phyloP scores from a whole-genome alignment of 768 basidiomycete genomes.

The Termitomyces sp. region DNA sequence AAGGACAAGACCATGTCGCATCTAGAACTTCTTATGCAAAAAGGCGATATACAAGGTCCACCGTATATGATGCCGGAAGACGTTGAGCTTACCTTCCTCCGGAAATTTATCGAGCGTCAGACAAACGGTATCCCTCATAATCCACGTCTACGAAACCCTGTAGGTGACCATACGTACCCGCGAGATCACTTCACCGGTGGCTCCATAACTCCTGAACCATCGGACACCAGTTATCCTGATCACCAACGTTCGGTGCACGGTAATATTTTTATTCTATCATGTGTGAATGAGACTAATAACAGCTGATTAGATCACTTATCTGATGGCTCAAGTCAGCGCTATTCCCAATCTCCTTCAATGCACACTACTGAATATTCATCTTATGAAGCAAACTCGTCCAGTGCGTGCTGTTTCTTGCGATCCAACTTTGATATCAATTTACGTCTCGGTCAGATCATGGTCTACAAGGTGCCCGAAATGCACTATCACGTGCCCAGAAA shows the following conservation, averaged over 20 bases:
- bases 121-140: constrained; percentile 73
- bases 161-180: constrained; percentile 29
- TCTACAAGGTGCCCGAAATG: constrained; percentile 54
- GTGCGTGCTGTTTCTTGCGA: constrained; percentile 30
- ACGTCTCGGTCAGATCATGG: constrained; percentile 43
- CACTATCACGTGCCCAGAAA: constrained; percentile 60
- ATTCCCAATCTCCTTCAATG: constrained; percentile 47
- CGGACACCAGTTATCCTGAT: constrained; percentile 38
- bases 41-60: constrained; percentile 80
- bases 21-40: constrained; percentile 82
- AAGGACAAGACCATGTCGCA: constrained; percentile 90
- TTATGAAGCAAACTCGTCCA: constrained; percentile 55
- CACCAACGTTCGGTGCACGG: constrained; percentile 23
- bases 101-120: constrained; percentile 80
- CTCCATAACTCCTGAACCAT: constrained; percentile 44
- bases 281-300: constrained; percentile 5
- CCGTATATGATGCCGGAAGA: constrained; percentile 80
- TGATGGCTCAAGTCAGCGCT: constrained; percentile 36
- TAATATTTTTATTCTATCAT: constrained; percentile 15
- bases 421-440: constrained; percentile 8
- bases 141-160: constrained; percentile 65
- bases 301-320: constrained; percentile 27
- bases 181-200: constrained; percentile 38
- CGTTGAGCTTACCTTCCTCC: constrained; percentile 70
- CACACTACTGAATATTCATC: constrained; percentile 47